Evolutionary conservation across 352 stramenopile species (phyloP).

Genomic region (Phytophthora hybrid): DNA sequence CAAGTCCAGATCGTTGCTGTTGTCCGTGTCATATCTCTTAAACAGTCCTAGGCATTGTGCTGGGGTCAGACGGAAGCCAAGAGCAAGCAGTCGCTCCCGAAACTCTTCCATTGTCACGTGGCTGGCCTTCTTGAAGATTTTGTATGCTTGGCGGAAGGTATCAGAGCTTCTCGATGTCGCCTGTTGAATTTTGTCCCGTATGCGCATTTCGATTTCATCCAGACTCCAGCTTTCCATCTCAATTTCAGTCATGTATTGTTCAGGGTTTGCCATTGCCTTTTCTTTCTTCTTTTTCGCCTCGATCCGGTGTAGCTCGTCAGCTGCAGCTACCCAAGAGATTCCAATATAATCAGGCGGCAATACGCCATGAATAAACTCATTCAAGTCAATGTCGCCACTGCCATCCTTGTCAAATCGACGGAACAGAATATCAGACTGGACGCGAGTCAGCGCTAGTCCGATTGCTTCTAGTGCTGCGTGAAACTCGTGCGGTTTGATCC

Average conservation of each 20-base stretch:
- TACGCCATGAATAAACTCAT: constrained; percentile 85
- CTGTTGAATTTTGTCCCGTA: constrained; percentile 87
- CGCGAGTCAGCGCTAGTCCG: constrained; percentile 59
- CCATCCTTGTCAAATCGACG: constrained; percentile 74
- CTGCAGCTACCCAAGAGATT: constrained; percentile 77
- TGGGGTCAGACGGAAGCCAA: constrained; percentile 75
- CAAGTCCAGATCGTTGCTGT: constrained; percentile 83
- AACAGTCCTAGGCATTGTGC: constrained; percentile 76
- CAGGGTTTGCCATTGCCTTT: constrained; percentile 50
- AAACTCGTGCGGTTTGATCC: constrained; percentile 81
- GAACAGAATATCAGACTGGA: constrained; percentile 72
- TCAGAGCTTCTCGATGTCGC: constrained; percentile 81
- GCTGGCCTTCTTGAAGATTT: constrained; percentile 84
- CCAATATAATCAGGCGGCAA: constrained; percentile 79
- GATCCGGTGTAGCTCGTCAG: constrained; percentile 75
- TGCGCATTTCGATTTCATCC: constrained; percentile 79
- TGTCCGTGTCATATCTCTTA: constrained; percentile 76
- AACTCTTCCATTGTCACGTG: constrained; percentile 82
- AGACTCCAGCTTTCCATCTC: constrained; percentile 82
- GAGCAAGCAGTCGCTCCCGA: constrained; percentile 66
- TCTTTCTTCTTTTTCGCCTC: constrained; percentile 64
- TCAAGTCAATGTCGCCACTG: constrained; percentile 81
- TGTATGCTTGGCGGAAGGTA: constrained; percentile 81
- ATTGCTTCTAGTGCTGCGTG: constrained; percentile 65
- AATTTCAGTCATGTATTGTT: constrained; percentile 81